Evolutionary conservation across 257 asterid species (phyloP).

Genomic region (Nicotiana obtusifolia): DNA sequence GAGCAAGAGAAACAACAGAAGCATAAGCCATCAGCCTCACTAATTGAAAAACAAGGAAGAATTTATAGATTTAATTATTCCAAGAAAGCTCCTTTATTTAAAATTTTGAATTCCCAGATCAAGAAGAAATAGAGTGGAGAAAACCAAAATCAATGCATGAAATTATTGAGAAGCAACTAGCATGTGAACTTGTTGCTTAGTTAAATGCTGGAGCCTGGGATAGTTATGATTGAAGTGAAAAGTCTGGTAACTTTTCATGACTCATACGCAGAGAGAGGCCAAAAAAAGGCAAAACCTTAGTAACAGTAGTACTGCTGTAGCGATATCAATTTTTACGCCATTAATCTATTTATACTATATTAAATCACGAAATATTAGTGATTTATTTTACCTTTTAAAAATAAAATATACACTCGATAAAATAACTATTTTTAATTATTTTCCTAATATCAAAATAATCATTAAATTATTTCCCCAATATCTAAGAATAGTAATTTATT

Average conservation of each 20-base stretch:
- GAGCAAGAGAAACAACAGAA: conserved; percentile 3
- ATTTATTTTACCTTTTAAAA: too few relatives aligned
- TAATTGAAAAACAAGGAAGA: neutral
- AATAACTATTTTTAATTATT: too few relatives aligned
- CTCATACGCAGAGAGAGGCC: neutral
- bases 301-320: neutral
- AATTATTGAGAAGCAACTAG: neutral
- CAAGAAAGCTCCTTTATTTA: neutral
- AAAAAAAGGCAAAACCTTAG: too few relatives aligned
- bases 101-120: neutral
- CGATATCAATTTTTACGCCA: neutral
- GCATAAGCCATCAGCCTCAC: conserved; percentile 7
- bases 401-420: too few relatives aligned
- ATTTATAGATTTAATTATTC: too few relatives aligned
- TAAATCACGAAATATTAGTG: too few relatives aligned
- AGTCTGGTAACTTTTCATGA: too few relatives aligned
- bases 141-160: neutral
- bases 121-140: neutral
- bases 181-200: neutral
- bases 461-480: too few relatives aligned
- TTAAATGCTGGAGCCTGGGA: neutral
- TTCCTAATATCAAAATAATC: too few relatives aligned
- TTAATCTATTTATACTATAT: too few relatives aligned
- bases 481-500: too few relatives aligned
- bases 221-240: neutral